phyloP scores from a whole-genome alignment of 1,139 yeast genomes.

The Pichia sp. region DNA sequence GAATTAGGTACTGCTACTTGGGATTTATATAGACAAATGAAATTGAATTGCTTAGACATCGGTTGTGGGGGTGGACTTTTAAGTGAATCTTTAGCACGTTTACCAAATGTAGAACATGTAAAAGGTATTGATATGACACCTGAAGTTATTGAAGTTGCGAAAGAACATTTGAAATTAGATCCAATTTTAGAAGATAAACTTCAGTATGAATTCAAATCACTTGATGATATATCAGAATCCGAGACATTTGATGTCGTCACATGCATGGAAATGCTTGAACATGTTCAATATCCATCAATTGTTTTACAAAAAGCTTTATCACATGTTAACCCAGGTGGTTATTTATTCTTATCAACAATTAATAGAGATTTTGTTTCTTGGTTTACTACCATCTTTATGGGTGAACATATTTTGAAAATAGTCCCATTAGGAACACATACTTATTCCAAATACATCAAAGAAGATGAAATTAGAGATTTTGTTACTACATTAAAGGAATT shows the following conservation, averaged over 20 bases:
- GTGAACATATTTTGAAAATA: conserved; percentile 68
- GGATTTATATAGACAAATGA: conserved; percentile 32
- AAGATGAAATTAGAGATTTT: conserved; percentile 66
- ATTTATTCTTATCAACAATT: conserved; percentile 83
- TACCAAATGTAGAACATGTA: conserved; percentile 56
- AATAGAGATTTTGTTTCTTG: conserved; percentile 86
- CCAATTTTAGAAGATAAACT: conserved; percentile 48
- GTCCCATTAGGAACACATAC: conserved; percentile 95
- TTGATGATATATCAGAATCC: conserved; percentile 48
- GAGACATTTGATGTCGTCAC: conserved; percentile 71
- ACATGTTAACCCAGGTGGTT: conserved; percentile 72
- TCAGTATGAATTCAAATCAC: conserved; percentile 50
- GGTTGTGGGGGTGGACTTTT: conserved; percentile 98
- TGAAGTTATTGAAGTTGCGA: conserved; percentile 79
- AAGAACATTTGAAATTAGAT: conserved; percentile 58
- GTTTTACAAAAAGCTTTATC: conserved; percentile 62
- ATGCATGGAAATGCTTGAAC: conserved; percentile 92
- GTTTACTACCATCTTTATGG: conserved; percentile 90
- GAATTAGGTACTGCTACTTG: conserved; percentile 44
- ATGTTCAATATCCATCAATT: conserved; percentile 77
- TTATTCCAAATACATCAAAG: conserved; percentile 76
- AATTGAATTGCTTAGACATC: conserved; percentile 64
- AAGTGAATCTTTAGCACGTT: conserved; percentile 79
- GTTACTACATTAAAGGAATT: conserved; percentile 36
- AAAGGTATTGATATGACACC: conserved; percentile 80